Base-by-base conservation (phyloP, 495 filamentous ascomycete genomes). In the Cladorrhinum samala region DNA sequence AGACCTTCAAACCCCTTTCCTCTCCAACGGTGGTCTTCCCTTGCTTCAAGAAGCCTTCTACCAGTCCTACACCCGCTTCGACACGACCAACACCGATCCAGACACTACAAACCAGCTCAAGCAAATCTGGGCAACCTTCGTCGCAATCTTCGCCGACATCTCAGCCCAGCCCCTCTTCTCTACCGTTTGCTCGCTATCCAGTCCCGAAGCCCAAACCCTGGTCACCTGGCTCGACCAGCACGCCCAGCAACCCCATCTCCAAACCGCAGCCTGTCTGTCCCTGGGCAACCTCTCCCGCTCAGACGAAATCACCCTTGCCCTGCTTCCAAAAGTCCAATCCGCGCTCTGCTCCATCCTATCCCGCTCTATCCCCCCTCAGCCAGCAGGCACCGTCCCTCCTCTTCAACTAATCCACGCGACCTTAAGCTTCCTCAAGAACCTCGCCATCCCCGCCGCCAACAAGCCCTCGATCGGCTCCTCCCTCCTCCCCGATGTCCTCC, bases 221-320 rank as follows among this genome's bases (percentile, higher is more conserved):
- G 62, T 78, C 4, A 54, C 67, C 33, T 82, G 73, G 39, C 65
- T 91, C n/a, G 50, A 45, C 1, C 30, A 53, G 3, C 20, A 59
- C 9, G 11, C 46, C 7, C 20, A 46, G 27, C 18, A 50, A 49
- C 27, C 56, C 3, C 75, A 85, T 43, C 76, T 91, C 1, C 84
- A 84, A 56, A 78, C 85, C n/a, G 84, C 84, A 25, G 82, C 86
- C 14, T 91, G 87, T 61, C 70, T 91, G 16, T 78, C 86, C 53
- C 77, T 91, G 5, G 88, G 88, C 18, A 93, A 92, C 60, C 59
- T 91, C n/a, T 79, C 83, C 39, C 82, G 86, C 54, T 86, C 84
- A 1, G 86, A 91, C 58, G 77, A 75, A 43, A 68, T 81, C 11
- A 86, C 82, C 61, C 66, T 63, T 20, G 55, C 73, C 36, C 79